Conservation (phyloP, 2,329 filamentous ascomycete species). For the Phaeosphaeria sp. region DNA sequence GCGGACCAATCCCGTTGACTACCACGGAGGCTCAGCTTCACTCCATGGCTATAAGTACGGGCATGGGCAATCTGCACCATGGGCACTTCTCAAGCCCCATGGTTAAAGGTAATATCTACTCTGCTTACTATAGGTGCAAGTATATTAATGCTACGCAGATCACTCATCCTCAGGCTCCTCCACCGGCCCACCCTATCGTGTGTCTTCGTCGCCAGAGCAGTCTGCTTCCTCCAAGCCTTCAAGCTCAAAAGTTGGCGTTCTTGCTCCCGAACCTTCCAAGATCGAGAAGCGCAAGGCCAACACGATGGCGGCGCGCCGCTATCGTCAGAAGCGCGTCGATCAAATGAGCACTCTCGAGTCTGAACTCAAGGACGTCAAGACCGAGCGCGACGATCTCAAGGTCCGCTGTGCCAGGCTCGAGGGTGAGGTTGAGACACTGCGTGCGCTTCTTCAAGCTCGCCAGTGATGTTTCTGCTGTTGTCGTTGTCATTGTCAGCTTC, state of each 20-base stretch:
- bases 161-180: constrained; percentile 35
- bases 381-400: constrained; percentile 68
- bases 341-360: constrained; percentile 68
- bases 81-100: constrained; percentile 28
- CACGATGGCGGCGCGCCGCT: constrained; percentile 73
- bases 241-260: constrained; percentile 27
- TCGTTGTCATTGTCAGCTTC: constrained; percentile 21
- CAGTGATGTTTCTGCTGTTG: constrained; percentile 19
- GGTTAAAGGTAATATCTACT: constrained; percentile 30
- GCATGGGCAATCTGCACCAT: constrained; percentile 17
- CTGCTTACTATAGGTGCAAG: neutral
- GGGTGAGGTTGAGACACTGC: constrained; percentile 68
- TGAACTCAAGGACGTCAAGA: constrained; percentile 63
- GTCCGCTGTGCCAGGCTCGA: constrained; percentile 69
- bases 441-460: constrained; percentile 56
- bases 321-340: constrained; percentile 73
- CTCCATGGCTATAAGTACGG: constrained; percentile 24
- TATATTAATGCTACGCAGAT: constrained; percentile 25
- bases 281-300: constrained; percentile 68
- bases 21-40: constrained; percentile 19
- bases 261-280: constrained; percentile 31
- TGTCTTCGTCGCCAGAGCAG: constrained; percentile 35
- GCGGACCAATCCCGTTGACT: constrained; percentile 14
- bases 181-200: constrained; percentile 29
- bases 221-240: constrained; percentile 30